Evolutionary conservation across 371 early-diverging fungal genomes (phyloP).

Genomic region (Funneliformis caledonium): DNA sequence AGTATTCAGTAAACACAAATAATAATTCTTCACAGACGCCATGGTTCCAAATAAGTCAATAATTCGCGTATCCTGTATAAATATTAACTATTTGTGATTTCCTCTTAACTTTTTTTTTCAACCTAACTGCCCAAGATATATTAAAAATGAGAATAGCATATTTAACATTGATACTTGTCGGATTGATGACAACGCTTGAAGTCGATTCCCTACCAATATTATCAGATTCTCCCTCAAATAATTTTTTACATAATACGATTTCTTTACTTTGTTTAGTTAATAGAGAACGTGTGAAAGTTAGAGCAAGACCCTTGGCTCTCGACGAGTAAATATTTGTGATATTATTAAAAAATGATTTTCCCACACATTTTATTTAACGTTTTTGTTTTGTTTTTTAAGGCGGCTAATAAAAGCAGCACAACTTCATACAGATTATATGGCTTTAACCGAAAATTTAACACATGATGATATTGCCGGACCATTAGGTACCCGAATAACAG

Average conservation of each 20-base stretch:
- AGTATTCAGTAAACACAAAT: too few species aligned
- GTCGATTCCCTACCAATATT: not conserved
- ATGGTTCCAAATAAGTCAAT: too few species aligned
- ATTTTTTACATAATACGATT: not conserved
- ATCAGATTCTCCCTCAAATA: not conserved
- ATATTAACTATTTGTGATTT: too few species aligned
- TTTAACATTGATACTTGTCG: not conserved
- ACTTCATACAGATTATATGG: slow-evolving; percentile 23
- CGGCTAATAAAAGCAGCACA: slow-evolving; percentile 16
- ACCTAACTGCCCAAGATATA: too few species aligned
- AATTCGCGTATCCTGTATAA: too few species aligned
- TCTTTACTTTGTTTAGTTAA: slow-evolving; percentile 40
- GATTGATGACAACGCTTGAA: not conserved
- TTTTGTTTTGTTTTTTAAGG: not conserved
- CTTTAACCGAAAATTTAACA: not conserved
- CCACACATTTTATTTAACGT: not conserved
- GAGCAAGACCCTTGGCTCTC: not conserved
- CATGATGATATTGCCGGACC: slow-evolving; percentile 21
- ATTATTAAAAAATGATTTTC: too few species aligned
- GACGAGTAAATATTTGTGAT: not conserved
- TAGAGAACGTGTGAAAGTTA: slow-evolving; percentile 13
- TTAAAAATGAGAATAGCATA: not conserved
- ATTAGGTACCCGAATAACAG: slow-evolving; percentile 6
- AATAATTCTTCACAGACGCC: too few species aligned
- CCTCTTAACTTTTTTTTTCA: too few species aligned